phyloP scores from a whole-genome alignment of 2,329 filamentous ascomycete species.

The Metarhizium sp. region DNA sequence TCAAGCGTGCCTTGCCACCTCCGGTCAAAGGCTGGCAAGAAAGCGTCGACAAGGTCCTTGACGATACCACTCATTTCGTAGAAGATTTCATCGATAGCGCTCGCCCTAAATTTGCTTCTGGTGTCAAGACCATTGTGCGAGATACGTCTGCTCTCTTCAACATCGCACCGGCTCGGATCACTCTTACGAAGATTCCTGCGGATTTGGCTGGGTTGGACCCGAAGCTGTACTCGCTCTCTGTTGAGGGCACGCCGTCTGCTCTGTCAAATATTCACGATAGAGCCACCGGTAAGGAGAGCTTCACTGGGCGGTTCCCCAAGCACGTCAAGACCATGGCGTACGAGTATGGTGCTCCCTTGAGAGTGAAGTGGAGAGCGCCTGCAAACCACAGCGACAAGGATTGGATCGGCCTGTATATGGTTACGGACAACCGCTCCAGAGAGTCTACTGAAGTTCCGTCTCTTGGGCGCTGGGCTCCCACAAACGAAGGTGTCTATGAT shows the following conservation, averaged over 20 bases:
- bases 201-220: conserved; percentile 73
- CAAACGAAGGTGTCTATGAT: conserved; percentile 68
- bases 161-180: conserved; percentile 78
- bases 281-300: conserved; percentile 64
- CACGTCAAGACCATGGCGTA: conserved; percentile 68
- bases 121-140: conserved; percentile 77
- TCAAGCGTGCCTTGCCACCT: conserved; percentile 76
- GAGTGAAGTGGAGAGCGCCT: conserved; percentile 83
- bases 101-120: conserved; percentile 74
- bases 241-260: conserved; percentile 56
- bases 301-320: conserved; percentile 57
- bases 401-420: conserved; percentile 94
- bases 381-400: conserved; percentile 81
- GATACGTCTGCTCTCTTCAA: conserved; percentile 85
- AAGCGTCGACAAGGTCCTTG: conserved; percentile 78
- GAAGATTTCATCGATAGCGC: conserved; percentile 85
- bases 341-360: conserved; percentile 84
- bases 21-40: conserved; percentile 77
- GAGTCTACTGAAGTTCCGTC: conserved; percentile 78
- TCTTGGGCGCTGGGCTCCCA: conserved; percentile 82
- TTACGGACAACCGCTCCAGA: conserved; percentile 83
- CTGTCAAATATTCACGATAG: conserved; percentile 44
- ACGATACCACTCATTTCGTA: conserved; percentile 78
- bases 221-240: conserved; percentile 67
- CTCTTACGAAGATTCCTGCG: conserved; percentile 67